Evolutionary conservation across 1,284 basidiomycete species (phyloP).

Genomic region (Acaromyces ingoldii): DNA sequence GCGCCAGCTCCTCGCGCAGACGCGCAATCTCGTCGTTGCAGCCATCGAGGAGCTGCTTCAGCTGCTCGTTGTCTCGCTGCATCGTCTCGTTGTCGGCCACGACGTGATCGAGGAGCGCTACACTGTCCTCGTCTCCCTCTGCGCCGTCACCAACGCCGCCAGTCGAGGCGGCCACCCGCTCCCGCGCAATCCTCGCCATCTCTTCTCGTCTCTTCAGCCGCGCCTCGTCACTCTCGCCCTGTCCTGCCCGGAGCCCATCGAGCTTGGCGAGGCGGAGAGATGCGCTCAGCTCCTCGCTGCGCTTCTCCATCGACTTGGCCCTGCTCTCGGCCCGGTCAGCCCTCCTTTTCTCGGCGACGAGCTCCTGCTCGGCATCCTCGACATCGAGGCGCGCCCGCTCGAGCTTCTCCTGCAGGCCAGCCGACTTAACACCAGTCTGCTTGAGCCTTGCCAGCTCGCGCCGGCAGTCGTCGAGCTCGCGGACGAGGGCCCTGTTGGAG

Average conservation of each 20-base stretch:
- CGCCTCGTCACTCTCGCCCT: not conserved
- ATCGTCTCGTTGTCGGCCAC: conserved; percentile 32
- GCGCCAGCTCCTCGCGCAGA: conserved; percentile 15
- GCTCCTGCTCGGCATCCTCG: conserved; percentile 79
- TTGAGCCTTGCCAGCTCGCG: conserved; percentile 65
- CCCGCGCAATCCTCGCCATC: not conserved
- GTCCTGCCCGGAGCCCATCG: not conserved
- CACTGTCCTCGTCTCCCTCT: not conserved
- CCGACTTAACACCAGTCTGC: conserved; percentile 64
- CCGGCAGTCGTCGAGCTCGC: conserved; percentile 73
- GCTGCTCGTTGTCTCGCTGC: conserved; percentile 21
- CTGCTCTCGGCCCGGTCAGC: conserved; percentile 67
- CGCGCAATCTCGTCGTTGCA: conserved; percentile 33
- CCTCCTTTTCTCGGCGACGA: conserved; percentile 67
- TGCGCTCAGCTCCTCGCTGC: conserved; percentile 17
- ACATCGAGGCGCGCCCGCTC: conserved; percentile 58
- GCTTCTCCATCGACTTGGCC: conserved; percentile 55
- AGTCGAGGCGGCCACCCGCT: not conserved
- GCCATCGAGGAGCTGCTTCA: conserved; percentile 25
- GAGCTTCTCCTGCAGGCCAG: conserved; percentile 50
- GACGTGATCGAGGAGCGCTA: conserved; percentile 12
- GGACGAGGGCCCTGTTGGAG: conserved; percentile 67
- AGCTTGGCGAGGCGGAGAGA: conserved; percentile 12
- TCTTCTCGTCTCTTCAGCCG: not conserved
- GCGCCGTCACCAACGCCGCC: not conserved